A percentile compares a stretch with the other conserved stretches of the same genome.
phyloP scores from a whole-genome alignment of 31 red algal species.

The Endocladia muricata region DNA sequence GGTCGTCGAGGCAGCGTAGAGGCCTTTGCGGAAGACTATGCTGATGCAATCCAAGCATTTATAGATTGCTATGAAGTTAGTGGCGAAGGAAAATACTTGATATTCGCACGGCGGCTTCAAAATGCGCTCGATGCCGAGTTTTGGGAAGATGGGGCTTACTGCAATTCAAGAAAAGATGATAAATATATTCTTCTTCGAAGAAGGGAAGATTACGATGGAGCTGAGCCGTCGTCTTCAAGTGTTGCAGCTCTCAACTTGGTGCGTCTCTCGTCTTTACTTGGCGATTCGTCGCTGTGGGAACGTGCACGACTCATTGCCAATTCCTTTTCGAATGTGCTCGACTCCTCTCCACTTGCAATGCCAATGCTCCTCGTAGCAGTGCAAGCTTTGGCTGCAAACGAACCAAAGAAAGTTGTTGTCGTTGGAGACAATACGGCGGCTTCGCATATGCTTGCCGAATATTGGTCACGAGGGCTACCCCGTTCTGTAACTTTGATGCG shows the following conservation, averaged over 20 bases:
- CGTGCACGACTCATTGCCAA: conserved; percentile 25
- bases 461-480: conserved; percentile 50
- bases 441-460: conserved; percentile 20
- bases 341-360: conserved; percentile 58
- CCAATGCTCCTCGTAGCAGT: conserved; percentile 51
- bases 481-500: conserved; percentile 45
- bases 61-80: conserved; percentile 62
- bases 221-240: conserved; percentile 53
- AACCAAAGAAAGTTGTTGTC: conserved; percentile 44
- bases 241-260: conserved; percentile 61
- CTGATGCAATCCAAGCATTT: conserved; percentile 57
- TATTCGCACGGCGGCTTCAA: conserved; percentile 62
- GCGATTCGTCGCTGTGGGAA: conserved; percentile 17
- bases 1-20: conserved; percentile 31
- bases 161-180: conserved; percentile 33
- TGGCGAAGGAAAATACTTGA: conserved; percentile 46
- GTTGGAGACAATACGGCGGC: conserved; percentile 27
- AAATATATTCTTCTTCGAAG: conserved; percentile 45
- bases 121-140: conserved; percentile 49
- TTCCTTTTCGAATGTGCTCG: conserved; percentile 50
- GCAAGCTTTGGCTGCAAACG: conserved; percentile 25
- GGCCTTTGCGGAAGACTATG: conserved; percentile 78
- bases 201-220: conserved; percentile 68
- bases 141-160: conserved; percentile 64
- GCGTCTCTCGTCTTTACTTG: conserved; percentile 51